A percentile compares a stretch with the other conserved stretches of the same genome.
These are phyloP conservation scores for Taiozyma sp. DNA, from an alignment of 1,139 yeast genomes.

Conservation along the genomic window DNA sequence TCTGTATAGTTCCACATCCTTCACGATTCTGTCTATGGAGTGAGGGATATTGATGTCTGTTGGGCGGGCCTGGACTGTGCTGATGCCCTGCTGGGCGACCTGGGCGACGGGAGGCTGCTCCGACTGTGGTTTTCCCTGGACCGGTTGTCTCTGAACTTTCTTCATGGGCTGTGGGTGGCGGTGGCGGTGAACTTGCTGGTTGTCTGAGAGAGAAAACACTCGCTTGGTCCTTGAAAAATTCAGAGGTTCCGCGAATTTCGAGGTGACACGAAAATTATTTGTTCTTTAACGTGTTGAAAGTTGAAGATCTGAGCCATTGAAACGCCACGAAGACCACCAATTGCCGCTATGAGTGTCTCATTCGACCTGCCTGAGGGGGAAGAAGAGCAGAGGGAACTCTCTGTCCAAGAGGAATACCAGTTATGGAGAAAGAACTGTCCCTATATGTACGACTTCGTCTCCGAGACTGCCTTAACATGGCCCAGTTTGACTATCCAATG, in stretches of 20 bases:
- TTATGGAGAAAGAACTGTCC: conserved; percentile 78
- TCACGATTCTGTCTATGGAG: conserved; percentile 38
- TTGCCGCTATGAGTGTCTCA: background rate
- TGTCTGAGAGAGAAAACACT: too few relatives aligned
- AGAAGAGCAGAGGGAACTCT: conserved; percentile 15
- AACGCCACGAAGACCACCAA: background rate
- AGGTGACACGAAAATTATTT: background rate
- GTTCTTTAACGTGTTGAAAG: background rate
- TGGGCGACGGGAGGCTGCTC: conserved; percentile 4
- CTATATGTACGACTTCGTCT: conserved; percentile 73
- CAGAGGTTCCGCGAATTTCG: background rate
- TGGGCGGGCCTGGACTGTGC: conserved; percentile 21
- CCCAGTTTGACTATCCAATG: conserved; percentile 77
- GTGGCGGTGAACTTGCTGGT: background rate
- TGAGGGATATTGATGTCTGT: conserved; percentile 22
- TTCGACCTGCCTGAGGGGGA: background rate
- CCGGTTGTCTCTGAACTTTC: background rate
- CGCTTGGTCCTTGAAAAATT: background rate
- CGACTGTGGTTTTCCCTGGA: background rate
- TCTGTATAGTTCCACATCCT: conserved; percentile 69
- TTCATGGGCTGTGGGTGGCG: background rate
- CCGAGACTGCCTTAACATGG: conserved; percentile 76
- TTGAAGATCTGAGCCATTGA: background rate
- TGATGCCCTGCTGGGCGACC: conserved; percentile 12
- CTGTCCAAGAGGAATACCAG: conserved; percentile 59